Base-by-base conservation (phyloP, 768 basidiomycete genomes). In the Leccinum fibrillosum region DNA sequence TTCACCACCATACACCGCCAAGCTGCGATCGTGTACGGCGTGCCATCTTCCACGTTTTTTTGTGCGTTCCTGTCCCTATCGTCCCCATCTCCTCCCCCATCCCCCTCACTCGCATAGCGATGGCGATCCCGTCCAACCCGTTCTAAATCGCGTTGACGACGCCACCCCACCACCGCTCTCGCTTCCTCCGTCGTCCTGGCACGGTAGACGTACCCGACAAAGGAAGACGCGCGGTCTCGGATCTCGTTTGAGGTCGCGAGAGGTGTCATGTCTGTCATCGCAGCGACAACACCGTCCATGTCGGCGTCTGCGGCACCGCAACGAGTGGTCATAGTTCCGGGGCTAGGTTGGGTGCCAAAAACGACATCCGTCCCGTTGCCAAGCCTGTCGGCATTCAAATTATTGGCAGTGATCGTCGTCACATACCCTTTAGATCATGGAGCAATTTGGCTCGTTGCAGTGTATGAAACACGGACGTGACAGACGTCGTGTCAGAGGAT, bases 1-100 rank as follows among this genome's bases (percentile, higher is more conserved):
- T 86, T 90, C 55, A 89, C 72, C 0, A 79, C 78, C 86, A 94
- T 89, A 64, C 84, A 86, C 34, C 92, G 77, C 86, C 88, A 94
- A 5, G 90, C 92, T 39, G 80, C 76, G 47, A 94, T 89, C 66
- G 89, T 86, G 62, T 91, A 87, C 0, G 88, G 45, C 2, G 25
- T 25, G 23, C 23, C 45, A 23, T 39, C 19, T 2, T 44, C 42
- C 19, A 5, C 42, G 42, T 44, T 44, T 23, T 23, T 23, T 23
- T 23, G 2, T 19, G 10, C 11, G 42, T 44, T 44, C 42, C 42
- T 44, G 19, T 44, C 11, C 19, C 19, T 44, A 19, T 44, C 19
- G 6, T 2, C 19, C 10, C 42, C 42, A 15, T 48, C 50, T 8
- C 50, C n/a, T 2, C 26, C 25, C n/a, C 58, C 44, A 5, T 28